Base-by-base conservation (phyloP, 495 filamentous ascomycete genomes). In the Podospora australis region DNA sequence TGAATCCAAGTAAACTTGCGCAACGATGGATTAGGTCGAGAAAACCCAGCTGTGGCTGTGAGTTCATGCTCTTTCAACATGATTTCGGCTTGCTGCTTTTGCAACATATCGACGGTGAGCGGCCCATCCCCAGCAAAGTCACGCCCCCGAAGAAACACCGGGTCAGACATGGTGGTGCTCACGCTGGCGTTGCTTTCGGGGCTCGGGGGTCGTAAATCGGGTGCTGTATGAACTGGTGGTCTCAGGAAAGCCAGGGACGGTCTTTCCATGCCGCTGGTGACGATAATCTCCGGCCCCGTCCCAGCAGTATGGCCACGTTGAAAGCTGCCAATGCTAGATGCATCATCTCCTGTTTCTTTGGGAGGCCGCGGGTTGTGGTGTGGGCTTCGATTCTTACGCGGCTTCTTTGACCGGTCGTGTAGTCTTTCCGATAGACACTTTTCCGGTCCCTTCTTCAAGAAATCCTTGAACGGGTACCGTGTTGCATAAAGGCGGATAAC, bases 1-100 rank as follows among this genome's bases (percentile, higher is more conserved):
- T 86, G 82, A 29, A 84, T 76, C 82, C 82, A 86, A 45, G 78
- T 70, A 28, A 84, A 73, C 55, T 80, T 74, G 10, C 64, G 65
- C 54, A 53, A 56, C 4, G 53, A 48, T 6, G 67, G 59, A 45
- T 67, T 52, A 0, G 70, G 69, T 22, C 68, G 55, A 22, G 66
- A 68, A 50, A 73, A 71, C 3, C 66, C 67, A 1, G 65, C 66
- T 1, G 58, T 46, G 13, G 60, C 62, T 4, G 59, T 49, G 21
- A 62, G 46, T 1, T 67, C 63, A 34, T 52, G 53, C 3, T 58
- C 44, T 26, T 58, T 57, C n/a, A 46, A 44, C 28, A 56, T 34
- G 3, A 48, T 41, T 22, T 51, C 53, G 2, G 52, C 58, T 3
- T 54, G 49, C n/a, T 59, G 58, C 17, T 42, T 61, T 10, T 38